Evolutionary conservation across 2,329 filamentous ascomycete genomes (phyloP), one percentile per base, ranked within the genome.

Genomic region (Blastomyces emzantsi): DNA sequence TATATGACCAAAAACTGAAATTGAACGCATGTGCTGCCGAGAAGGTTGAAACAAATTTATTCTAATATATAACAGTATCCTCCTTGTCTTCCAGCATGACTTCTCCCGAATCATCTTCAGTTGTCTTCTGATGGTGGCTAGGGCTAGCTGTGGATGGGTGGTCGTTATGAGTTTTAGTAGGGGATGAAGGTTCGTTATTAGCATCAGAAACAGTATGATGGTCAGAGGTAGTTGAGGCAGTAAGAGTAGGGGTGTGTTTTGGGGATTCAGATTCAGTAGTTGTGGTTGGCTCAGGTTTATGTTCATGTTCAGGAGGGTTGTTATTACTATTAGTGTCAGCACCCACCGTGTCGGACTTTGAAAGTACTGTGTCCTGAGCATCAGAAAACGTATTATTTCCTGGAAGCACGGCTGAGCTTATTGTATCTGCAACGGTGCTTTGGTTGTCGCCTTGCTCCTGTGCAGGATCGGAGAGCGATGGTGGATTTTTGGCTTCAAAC

Each of bases 41-140:
- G 22, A 30, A 56, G 17, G 28, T 39, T 11, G 51, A 55, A 55
- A 11, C 28, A 55, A n/a, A 19, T 41, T 57, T 19, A 41, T 25
- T 57, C 58, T 65, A 96, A 79, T 96, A 96, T 65, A 96, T 93
- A 62, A 96, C 90, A 69, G 88, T 92, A 71, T 96, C 92, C 78
- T 97, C 92, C 65, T 91, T 90, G 62, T 88, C 90, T 74, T 91
- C 89, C 62, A 94, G 86, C 68, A 95, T 82, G 63, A 93, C 87
- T 71, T 92, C 90, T 62, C 86, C 89, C 60, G 84, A 82, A 66
- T 91, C 87, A 70, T 92, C 89, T 65, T 89, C 82, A 69, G 83
- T 73, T 64, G 80, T 70, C 71, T 77, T 78, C 70, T 76, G 73
- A 66, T 59, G 57, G 57, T 60, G 57, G 57, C 25, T 60, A n/a